A percentile compares a stretch with the other conserved stretches of the same genome.
These are phyloP conservation scores for Phytophthora macrochlamydospora DNA, from an alignment of 352 stramenopile species.

Conservation along the genomic window DNA sequence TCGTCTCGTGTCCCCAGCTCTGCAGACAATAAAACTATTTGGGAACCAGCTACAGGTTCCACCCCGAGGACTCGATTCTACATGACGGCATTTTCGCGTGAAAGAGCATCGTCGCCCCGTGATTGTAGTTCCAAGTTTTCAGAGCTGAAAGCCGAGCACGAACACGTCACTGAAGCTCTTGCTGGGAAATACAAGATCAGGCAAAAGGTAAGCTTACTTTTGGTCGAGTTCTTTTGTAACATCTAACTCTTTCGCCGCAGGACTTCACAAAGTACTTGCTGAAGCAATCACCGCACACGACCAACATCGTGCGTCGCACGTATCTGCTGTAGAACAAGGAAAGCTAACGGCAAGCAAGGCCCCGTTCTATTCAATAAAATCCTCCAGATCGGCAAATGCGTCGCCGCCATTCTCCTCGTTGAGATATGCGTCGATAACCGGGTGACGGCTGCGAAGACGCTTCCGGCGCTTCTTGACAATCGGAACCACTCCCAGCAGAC, in stretches of 20 bases:
- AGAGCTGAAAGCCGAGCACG: slow-evolving; percentile 37
- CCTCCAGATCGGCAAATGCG: slow-evolving; percentile 73
- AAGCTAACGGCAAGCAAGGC: slow-evolving; percentile 10
- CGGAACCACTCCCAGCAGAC: slow-evolving; percentile 57
- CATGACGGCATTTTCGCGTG: slow-evolving; percentile 40
- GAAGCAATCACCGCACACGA: slow-evolving; percentile 34
- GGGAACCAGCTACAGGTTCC: slow-evolving; percentile 4
- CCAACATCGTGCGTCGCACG: slow-evolving; percentile 42
- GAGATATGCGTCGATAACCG: slow-evolving; percentile 78
- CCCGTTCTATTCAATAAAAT: slow-evolving; percentile 71
- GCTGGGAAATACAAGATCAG: slow-evolving; percentile 51
- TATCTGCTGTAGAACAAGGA: slow-evolving; percentile 39
- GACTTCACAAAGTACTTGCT: slow-evolving; percentile 53
- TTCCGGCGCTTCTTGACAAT: slow-evolving; percentile 61
- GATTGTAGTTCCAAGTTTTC: slow-evolving; percentile 29
- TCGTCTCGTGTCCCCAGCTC: slow-evolving; percentile 27
- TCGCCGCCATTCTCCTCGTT: slow-evolving; percentile 74
- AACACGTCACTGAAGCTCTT: slow-evolving; percentile 35
- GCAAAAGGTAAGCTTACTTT: slow-evolving; percentile 37
- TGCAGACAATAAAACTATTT: slow-evolving; percentile 5
- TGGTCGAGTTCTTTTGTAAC: neutral
- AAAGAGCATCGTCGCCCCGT: slow-evolving; percentile 15
- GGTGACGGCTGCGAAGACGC: slow-evolving; percentile 66
- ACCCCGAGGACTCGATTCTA: slow-evolving; percentile 40
- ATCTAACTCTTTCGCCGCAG: slow-evolving; percentile 19